Percentiles rank a stretch among this genome's conserved stretches.
phyloP scores from a whole-genome alignment of 2,329 filamentous ascomycete genomes.

The Nothophoma quercina region DNA sequence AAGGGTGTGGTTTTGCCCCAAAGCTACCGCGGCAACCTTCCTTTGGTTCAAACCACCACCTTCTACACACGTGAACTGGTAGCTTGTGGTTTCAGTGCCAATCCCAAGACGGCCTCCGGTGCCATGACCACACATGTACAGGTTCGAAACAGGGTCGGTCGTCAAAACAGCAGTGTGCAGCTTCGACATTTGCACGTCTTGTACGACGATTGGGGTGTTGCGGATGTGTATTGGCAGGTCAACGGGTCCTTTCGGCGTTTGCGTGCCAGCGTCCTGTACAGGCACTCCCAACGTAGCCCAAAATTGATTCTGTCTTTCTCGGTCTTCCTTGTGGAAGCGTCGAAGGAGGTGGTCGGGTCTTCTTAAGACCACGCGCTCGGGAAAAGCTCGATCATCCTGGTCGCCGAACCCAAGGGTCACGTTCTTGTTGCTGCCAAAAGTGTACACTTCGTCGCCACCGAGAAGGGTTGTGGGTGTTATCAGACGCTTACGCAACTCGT shows the following conservation, averaged over 20 bases:
- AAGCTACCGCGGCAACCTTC: conserved; percentile 76
- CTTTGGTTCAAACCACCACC: conserved; percentile 75
- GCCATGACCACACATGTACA: conserved; percentile 92
- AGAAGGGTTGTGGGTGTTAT: conserved; percentile 50
- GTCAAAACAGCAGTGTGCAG: conserved; percentile 90
- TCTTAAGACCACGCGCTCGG: conserved; percentile 79
- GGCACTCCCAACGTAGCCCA: conserved; percentile 49
- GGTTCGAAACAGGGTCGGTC: conserved; percentile 83
- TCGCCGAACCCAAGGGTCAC: conserved; percentile 92
- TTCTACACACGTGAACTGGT: conserved; percentile 83
- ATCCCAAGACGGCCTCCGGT: conserved; percentile 88
- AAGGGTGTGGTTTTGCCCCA: conserved; percentile 91
- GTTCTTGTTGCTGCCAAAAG: conserved; percentile 97
- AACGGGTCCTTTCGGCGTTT: conserved; percentile 49
- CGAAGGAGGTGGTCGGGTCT: conserved; percentile 80
- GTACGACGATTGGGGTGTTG: conserved; percentile 75
- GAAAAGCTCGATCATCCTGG: conserved; percentile 91
- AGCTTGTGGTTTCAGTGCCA: conserved; percentile 88
- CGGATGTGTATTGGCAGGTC: conserved; percentile 77
- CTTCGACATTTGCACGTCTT: conserved; percentile 88
- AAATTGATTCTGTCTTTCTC: conserved; percentile 56
- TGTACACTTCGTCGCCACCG: conserved; percentile 84
- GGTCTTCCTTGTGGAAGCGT: conserved; percentile 74
- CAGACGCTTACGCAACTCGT: conserved; percentile 34
- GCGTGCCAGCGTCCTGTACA: conserved; percentile 27